Base-by-base conservation (phyloP, 305 asterid species). In the Withania somnifera region DNA sequence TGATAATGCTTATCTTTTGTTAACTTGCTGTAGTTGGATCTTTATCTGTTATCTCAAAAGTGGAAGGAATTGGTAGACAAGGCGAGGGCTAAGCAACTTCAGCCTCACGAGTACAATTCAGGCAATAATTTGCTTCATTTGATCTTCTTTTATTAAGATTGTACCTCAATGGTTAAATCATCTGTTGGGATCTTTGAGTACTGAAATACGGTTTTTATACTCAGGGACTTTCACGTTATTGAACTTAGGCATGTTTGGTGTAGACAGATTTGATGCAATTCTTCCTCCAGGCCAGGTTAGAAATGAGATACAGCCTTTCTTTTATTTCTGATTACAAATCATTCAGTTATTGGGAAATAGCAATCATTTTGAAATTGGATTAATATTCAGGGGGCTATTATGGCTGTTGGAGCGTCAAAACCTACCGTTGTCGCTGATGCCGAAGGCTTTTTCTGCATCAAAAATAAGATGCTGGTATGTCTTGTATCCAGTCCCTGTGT, bases 241-340 rank as follows among this genome's bases (percentile, higher is more conserved):
- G 40, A 95, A 95, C 84, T 86, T 95, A 90, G 98, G 99, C 81
- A 94, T 95, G 99, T 94, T 93, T 88, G 98, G 99, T 87, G 98
- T 93, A 78, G 98, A 95, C 85, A 89, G 97, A 56, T 95, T 95
- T 85, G 99, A 95, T 88, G 98, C 99, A 80, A 94, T 95, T 84
- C 97, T 95, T 87, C 99, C 99, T 57, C 98, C 99, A 8, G 98
- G 98, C 86, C 97, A 94, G 97, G 98, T 94, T 80, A 85, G 89
- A 80, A 60, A 81, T 38, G 5, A 80, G 30, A 54, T 67, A 56
- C 11, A 76, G 45, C 53, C 28, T 82, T 75, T 20, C 42, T 52
- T 42, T 30, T 57, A 17, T 56, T 22, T 61, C 14, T 60, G 19
- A 20, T 80, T 51, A 17, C 14, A 53, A 76, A 50, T 77, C 17